Evolutionary conservation across 2,329 filamentous ascomycete genomes (phyloP), one percentile per base, ranked within the genome.

Genomic region (Fusarium fujikuroi): DNA sequence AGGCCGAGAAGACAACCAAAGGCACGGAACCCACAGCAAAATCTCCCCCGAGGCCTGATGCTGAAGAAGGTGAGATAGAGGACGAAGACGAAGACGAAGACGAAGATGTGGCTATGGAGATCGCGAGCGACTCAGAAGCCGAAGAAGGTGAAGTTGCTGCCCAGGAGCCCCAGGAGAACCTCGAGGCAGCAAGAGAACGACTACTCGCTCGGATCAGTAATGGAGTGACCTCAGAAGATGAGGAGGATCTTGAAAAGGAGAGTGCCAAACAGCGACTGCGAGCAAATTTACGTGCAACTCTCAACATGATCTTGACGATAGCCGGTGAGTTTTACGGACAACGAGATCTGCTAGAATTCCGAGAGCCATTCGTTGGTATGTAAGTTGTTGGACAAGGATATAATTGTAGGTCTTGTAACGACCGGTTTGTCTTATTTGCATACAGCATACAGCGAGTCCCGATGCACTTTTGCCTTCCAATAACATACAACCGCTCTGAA

Each of bases 261-360:
- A 74, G 71, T 6, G 76, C 78, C 7, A 75, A 74, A 65, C 73
- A 77, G 40, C 80, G 84, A n/a, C 80, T 80, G 43, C 83, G 82
- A 43, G 81, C 85, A 76, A 89, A 87, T 79, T 86, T 86, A 84
- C 86, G 89, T 34, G 92, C 91, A n/a, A 95, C 94, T 44, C 86
- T 98, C 39, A 95, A 97, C 82, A 97, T 97, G 94, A 93, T 98
- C 60, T 85, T 98, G 75, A 96, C 93, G 0, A 88, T 98, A 40
- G 92, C 93, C 53, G 95, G 94, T 76, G 95, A 97, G 82, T 90
- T 93, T 74, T 98, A 95, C 82, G 95, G 95, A 3, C 95, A 98
- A 83, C 88, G 92, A 73, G 95, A 98, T 81, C 83, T 98, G 70
- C 87, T 98, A 54, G 90, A 93, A 76, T 93, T 92, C 70, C 89